Evolutionary conservation across 2,329 filamentous ascomycete species (phyloP), one percentile per base, ranked within the genome.

Genomic region (Pyrenophora seminiperda): DNA sequence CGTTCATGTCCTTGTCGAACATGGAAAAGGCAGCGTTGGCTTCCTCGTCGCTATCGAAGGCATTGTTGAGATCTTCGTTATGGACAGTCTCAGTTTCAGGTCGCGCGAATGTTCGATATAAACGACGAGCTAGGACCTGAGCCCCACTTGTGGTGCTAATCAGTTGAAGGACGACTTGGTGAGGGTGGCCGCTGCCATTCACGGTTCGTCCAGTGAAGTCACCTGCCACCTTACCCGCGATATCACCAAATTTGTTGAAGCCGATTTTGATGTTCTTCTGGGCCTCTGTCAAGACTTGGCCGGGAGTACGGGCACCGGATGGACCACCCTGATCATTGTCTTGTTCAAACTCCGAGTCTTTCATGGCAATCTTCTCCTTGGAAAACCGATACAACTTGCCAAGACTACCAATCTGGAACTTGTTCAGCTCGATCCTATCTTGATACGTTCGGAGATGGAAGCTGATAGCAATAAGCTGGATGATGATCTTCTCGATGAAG

Each of bases 1-100:
- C 93, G 58, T 97, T 97, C 77, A 97, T 84, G 65, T 97, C 93
- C 68, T 94, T 95, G 75, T 97, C 93, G 61, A 97, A 97, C 79
- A 97, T 92, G 61, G 81, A 80, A 65, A 97, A 97, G 0, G 92
- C 92, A 2, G 89, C 89, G 45, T 94, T 88, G 0, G 91, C 90
- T 68, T 97, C 93, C 11, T 97, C 92, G 14, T 87, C 82, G 18
- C 87, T 89, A 7, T 88, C 82, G 62, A 96, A 97, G 0, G 90
- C 91, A 9, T 82, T 77, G 54, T 85, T 86, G 45, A 97, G 75
- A 65, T 97, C 92, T 7, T 91, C 90, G 0, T 87, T 80, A 15
- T 85, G 82, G 4, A 97, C 86, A 0, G 88, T 90, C 14, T 96
- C 89, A 10, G 83, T 84, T 2, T 84, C 89, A 7, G 86, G 82